Evolutionary conservation across 169 alveolate species (phyloP), one percentile per base, ranked within the genome.

Genomic region (Plasmodium reichenowi): DNA sequence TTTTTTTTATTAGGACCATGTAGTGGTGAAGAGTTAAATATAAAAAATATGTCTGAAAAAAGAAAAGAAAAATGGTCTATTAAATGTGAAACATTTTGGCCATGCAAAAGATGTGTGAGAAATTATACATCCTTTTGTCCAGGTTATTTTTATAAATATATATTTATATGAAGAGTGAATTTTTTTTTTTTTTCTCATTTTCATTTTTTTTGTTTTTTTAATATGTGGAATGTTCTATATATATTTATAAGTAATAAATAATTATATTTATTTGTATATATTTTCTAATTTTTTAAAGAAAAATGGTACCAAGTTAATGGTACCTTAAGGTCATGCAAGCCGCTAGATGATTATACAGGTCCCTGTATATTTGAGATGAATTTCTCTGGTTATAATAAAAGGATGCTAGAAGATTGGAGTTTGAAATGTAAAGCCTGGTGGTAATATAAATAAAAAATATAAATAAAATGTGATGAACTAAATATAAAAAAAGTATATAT

Each of bases 1-100:
- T 32, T 17, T 12, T 43, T 15, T 17, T n/a, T 24, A 22, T 38
- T 54, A 94, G 96, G 96, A 17, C 96, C 96, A 3, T 94, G 96
- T 63, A 68, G 85, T 48, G 96, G 95, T 59, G 93, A 94, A 29
- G 94, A 92, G 17, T 78, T 94, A 17, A 89, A 86, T 15, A 88
- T 92, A 78, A 72, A 90, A 52, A 47, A 72, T 7, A 94, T 94
- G 94, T 74, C 88, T 22, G 93, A 58, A 52, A 88, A 78, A 62
- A 93, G 80, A 70, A 94, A 94, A 71, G 78, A 87, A 48, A 72
- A 59, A 29, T 94, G 95, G 95, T 70, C 96, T 24, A 72, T 52
- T 22, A 71, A 87, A 47, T 94, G 96, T 63, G 87, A 92, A 91
- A 90, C 94, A 38, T 90, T 87, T 87, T 94, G 96, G 96, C 96